Conservation (phyloP, 2,329 filamentous ascomycete species). For the Neopestalotiopsis clavispora region DNA sequence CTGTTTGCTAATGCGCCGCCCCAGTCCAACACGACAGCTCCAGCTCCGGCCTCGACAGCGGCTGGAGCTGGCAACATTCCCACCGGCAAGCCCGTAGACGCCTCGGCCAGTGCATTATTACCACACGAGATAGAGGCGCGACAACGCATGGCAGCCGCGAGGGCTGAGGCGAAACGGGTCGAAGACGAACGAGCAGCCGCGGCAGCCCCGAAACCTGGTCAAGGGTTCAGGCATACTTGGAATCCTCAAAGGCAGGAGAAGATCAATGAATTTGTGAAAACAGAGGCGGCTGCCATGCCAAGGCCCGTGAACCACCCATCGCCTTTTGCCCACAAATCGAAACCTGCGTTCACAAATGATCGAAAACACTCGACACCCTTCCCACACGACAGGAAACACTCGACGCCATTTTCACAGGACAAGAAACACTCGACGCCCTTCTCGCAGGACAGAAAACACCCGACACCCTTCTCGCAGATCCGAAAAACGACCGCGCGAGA, state of each 20-base stretch:
- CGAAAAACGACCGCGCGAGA: background rate
- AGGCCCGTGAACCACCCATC: background rate
- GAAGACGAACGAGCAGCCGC: background rate
- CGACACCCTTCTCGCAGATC: background rate
- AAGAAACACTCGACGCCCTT: no score
- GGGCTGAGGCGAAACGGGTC: background rate
- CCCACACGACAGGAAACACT: background rate
- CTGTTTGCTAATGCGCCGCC: slow-evolving; percentile 10
- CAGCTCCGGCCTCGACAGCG: slow-evolving; percentile 13
- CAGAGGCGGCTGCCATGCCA: background rate
- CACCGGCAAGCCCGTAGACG: background rate
- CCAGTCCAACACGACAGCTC: slow-evolving; percentile 19
- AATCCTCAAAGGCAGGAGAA: slow-evolving; percentile 5
- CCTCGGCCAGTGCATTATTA: background rate
- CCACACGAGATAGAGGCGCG: slow-evolving; percentile 20
- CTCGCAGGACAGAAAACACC: background rate
- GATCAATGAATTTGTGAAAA: background rate
- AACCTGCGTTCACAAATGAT: background rate
- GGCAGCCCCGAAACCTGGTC: background rate
- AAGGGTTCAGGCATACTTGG: slow-evolving; percentile 4
- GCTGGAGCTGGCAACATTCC: background rate
- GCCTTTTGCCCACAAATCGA: background rate
- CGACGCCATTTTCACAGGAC: no score
- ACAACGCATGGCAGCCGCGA: slow-evolving; percentile 3
- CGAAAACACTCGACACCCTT: background rate